Base-by-base conservation (phyloP, 306 rosid species). In the Alnus rubra region DNA sequence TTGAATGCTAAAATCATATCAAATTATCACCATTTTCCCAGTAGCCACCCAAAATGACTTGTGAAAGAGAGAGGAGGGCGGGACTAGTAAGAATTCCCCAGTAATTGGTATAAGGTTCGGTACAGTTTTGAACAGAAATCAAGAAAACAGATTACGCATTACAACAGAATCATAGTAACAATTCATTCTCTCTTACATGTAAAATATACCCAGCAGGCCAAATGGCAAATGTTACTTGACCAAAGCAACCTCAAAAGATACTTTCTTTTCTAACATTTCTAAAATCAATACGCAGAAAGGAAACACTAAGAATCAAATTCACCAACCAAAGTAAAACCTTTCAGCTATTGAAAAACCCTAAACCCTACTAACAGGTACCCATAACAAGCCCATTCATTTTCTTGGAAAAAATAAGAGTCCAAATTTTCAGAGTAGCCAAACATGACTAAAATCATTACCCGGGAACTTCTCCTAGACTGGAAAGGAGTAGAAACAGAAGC, bases 401-500 rank as follows among this genome's bases (percentile, higher is more conserved):
- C 30, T 10, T 3, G 12, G 28, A 9, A 47, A 47, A 77, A 9
- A 49, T 42, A 58, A 59, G 48, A 53, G 65, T 28, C 28, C 65
- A 71, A 10, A n/a, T 54, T 79, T 75, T 12, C 58, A 33, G 13
- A 81, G 73, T 39, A 78, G 84, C 39, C 76, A 79, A 78, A 77
- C 16, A 15, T 60, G 45, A 60, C 16, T 9, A 63, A 53, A 79
- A 68, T 44, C 44, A 42, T 73, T 59, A 92, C 97, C 97, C 77
- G 91, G 51, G 81, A 23, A 74, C 15, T 58, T 74, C 77, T 87
- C 16, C 80, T 86, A 67, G 58, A 69, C 50, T 71, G 89, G 35
- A 71, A 85, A 77, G 88, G 82, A 84, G 92, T 85, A 71, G 87
- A 74, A 76, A 84, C 79, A 51, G 93, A 79, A 81, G 90, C 77